Base-by-base conservation (phyloP, 495 filamentous ascomycete species). In the Immersiella caudata region DNA sequence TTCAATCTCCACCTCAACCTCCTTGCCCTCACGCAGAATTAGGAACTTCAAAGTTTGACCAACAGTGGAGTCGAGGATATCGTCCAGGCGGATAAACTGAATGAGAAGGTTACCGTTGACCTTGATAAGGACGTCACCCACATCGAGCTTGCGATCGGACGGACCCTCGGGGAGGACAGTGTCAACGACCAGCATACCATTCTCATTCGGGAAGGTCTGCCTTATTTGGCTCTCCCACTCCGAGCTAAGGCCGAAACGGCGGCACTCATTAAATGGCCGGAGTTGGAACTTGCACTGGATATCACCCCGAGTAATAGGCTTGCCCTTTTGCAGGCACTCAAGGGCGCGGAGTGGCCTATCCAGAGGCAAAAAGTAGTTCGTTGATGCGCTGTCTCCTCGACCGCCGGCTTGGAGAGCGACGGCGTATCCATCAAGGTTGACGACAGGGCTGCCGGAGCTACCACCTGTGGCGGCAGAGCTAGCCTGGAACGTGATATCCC, bases 401-500 rank as follows among this genome's bases (percentile, higher is more conserved):
- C 95, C 96, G 68, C 95, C 95, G 46, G 95, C 95, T 81, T 99
- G 95, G 67, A 99, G 80, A 55, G 95, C 95, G 58, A 99, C 88
- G 18, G 93, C 96, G 77, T 90, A 89, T 1, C 95, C 95, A 76
- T 97, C 92, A 46, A 97, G 89, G 74, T 98, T 96, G 66, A 99
- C 94, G 2, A 99, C 95, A 0, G 95, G 95, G 87, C 91, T 95
- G 27, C 95, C 95, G 8, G 96, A 98, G 80, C 93, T 96, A 70
- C 95, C 95, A 64, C 95, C 95, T 76, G 91, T 97, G 14, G 95
- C 95, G 8, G 95, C 94, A 27, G 95, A 96, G 18, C 94, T 96
- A 67, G 95, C 95, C 82, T 99, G 95, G 68, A 98, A 98, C 95
- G 78, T 93, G 94, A 78, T 99, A 99, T 1, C 96, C 96, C 68